Conservation (phyloP, 2,329 filamentous ascomycete species). For the Lasiodiplodia sp. region DNA sequence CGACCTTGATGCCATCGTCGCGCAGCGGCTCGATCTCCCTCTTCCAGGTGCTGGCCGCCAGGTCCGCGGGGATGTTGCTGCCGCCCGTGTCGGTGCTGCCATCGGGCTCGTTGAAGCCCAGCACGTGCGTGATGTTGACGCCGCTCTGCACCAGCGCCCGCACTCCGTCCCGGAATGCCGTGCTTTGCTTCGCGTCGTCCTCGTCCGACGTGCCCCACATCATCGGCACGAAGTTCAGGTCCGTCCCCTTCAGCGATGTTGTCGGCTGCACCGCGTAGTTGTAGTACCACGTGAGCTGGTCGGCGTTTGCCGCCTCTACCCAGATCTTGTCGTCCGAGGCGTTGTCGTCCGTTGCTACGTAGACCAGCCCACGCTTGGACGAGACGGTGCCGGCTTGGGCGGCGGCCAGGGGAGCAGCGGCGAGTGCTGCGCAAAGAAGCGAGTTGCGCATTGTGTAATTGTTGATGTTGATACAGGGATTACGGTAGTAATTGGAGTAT, state of each 20-base stretch:
- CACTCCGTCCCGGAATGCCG: slow-evolving; percentile 68
- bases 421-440: slow-evolving; percentile 8
- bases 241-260: slow-evolving; percentile 49
- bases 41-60: slow-evolving; percentile 74
- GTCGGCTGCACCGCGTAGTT: slow-evolving; percentile 73
- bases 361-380: slow-evolving; percentile 76
- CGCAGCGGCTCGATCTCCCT: slow-evolving; percentile 74
- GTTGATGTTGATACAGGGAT: background rate
- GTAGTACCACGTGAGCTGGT: slow-evolving; percentile 83
- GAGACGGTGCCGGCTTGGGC: slow-evolving; percentile 46
- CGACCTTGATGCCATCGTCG: slow-evolving; percentile 69
- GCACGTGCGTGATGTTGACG: slow-evolving; percentile 67
- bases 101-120: slow-evolving; percentile 85
- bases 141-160: slow-evolving; percentile 58
- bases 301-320: slow-evolving; percentile 53
- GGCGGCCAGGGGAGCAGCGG: slow-evolving; percentile 29
- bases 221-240: slow-evolving; percentile 81
- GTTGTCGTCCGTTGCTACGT: slow-evolving; percentile 64
- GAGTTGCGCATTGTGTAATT: slow-evolving; percentile 6
- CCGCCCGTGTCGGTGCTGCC: slow-evolving; percentile 64
- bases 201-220: slow-evolving; percentile 69
- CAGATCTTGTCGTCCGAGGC: slow-evolving; percentile 72
- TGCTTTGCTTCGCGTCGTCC: slow-evolving; percentile 50
- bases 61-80: slow-evolving; percentile 64
- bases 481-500: background rate